Percentiles rank a stretch among this genome's conserved stretches.
These are phyloP conservation scores for Trichoderma simmonsii DNA, from an alignment of 2,329 filamentous ascomycete genomes.

Conservation along the genomic window DNA sequence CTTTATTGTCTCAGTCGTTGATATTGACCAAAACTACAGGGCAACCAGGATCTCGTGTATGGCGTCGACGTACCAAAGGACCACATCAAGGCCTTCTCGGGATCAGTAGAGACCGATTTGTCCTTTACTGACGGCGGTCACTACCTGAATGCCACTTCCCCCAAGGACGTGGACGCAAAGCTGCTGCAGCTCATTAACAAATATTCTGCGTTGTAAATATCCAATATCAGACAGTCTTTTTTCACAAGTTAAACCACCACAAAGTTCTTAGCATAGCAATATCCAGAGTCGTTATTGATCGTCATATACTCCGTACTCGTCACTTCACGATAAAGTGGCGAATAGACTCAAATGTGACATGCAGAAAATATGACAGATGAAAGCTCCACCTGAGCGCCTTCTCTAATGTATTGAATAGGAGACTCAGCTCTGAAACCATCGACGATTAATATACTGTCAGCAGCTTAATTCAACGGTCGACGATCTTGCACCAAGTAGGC, in stretches of 20 bases:
- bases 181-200: constrained; percentile 42
- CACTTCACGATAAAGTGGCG: neutral
- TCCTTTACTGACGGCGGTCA: constrained; percentile 45
- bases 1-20: neutral
- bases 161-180: constrained; percentile 43
- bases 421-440: neutral
- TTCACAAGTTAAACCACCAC: neutral
- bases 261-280: neutral
- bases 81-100: constrained; percentile 50
- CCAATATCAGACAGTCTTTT: neutral
- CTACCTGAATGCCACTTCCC: constrained; percentile 49
- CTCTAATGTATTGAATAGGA: neutral
- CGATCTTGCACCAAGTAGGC: neutral
- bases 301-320: neutral
- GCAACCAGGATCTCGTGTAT: constrained; percentile 45
- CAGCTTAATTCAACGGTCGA: neutral
- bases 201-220: constrained; percentile 25
- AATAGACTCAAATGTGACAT: neutral
- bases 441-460: neutral
- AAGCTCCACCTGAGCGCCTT: neutral
- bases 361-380: neutral
- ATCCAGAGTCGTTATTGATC: neutral
- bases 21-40: constrained; percentile 30
- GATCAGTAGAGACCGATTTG: constrained; percentile 43
- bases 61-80: constrained; percentile 39